These are phyloP conservation scores for Phlyctochytrium arcticum DNA, from an alignment of 192 early-diverging fungal species.

Conservation along the genomic window DNA sequence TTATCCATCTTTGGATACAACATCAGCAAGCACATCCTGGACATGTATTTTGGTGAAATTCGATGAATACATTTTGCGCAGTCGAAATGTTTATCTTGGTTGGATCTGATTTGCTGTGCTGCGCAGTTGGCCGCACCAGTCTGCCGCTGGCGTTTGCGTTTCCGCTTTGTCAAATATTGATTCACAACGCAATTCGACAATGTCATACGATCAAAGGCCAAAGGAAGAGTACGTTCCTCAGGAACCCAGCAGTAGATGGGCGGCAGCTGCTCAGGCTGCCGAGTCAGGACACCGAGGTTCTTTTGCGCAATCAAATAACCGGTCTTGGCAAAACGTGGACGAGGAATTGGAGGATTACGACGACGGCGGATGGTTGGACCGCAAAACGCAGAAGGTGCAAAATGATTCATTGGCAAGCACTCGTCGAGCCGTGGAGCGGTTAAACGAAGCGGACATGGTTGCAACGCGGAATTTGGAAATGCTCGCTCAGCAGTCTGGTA, in stretches of 20 bases:
- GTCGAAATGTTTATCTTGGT: no score
- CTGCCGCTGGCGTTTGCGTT: no score
- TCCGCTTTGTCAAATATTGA: no score
- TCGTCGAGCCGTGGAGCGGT: conserved; percentile 38
- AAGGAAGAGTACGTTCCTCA: not conserved
- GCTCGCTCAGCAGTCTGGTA: conserved; percentile 43
- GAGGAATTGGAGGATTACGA: conserved; percentile 32
- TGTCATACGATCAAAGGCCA: not conserved
- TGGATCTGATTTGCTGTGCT: no score
- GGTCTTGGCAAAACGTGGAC: conserved; percentile 27
- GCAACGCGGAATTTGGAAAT: conserved; percentile 26
- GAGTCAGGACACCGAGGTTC: not conserved
- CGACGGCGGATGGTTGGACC: conserved; percentile 36
- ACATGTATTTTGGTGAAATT: conserved; percentile 68
- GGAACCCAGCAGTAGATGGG: conserved; percentile 18
- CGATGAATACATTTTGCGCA: not conserved
- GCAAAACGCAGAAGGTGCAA: conserved; percentile 42
- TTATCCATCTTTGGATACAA: conserved; percentile 56
- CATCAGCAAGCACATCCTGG: conserved; percentile 68
- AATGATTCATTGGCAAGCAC: conserved; percentile 42
- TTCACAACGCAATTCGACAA: no score
- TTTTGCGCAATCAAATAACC: not conserved
- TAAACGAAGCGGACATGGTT: conserved; percentile 37
- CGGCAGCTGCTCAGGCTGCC: conserved; percentile 29
- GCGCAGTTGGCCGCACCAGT: no score